Base-by-base conservation (phyloP, 2,329 filamentous ascomycete genomes). In the Talaromyces sp. region DNA sequence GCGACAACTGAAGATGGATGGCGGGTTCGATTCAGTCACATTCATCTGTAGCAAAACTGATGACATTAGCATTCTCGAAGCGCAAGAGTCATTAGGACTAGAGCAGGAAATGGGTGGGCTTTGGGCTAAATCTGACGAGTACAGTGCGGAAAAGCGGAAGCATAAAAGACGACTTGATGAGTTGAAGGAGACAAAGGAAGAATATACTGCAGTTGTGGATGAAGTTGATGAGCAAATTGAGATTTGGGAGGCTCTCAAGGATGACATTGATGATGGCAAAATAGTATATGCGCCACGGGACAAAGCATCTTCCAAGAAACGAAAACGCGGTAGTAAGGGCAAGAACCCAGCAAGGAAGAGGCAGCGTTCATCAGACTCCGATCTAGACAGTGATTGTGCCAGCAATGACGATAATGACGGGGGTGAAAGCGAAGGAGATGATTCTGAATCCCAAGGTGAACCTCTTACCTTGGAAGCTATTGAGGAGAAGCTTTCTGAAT, bases 81-180 rank as follows among this genome's bases (percentile, higher is more conserved):
- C 80, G 75, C 50, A 77, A 69, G 74, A 78, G 13, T 77, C 71
- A 19, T 72, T 84, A 6, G 72, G 70, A 0, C 70, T 82, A 2
- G 73, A 77, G 22, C 74, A 75, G 13, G 72, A 78, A 47, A 69
- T 78, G 59, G 70, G 59, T 10, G 58, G 67, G 1, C 61, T 64
- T 31, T 70, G 66, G 67, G 66, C 64, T 8, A 66, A 70, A 52
- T 62, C 62, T 17, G 68, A 71, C 37, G 59, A 64, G 22, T 58
- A 70, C 17, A 43, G 22, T 6, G 52, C 56, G n/a, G 65, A 65
- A 49, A 65, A 50, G 22, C 61, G 66, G 22, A 10, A 90, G 74
- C 79, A 90, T 37, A 87, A 91, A 75, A 86, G 89, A 70, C 85
- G 88, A 72, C 79, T 90, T 7, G 86, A 89, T 3, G 84, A 87